Evolutionary conservation across 1,284 basidiomycete genomes (phyloP).

Genomic region (Trametes pubescens): DNA sequence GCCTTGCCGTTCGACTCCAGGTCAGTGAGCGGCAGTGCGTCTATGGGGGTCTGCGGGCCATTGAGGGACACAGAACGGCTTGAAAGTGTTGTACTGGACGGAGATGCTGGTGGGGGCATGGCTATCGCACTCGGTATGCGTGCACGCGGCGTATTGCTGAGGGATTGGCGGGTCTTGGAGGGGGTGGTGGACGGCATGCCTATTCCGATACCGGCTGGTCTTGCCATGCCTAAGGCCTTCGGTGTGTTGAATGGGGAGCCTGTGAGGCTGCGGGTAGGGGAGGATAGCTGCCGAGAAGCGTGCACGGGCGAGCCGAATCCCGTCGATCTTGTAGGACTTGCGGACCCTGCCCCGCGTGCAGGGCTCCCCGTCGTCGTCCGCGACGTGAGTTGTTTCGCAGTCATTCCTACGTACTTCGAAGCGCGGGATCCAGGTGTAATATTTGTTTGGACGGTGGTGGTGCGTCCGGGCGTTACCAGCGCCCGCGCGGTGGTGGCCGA

Average conservation of each 20-base stretch:
- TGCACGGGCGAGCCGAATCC: conserved; percentile 42
- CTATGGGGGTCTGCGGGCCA: conserved; percentile 39
- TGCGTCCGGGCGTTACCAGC: conserved; percentile 35
- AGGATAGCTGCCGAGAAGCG: conserved; percentile 38
- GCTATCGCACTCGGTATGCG: conserved; percentile 76
- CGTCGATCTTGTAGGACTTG: conserved; percentile 49
- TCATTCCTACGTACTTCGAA: conserved; percentile 84
- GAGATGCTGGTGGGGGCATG: conserved; percentile 81
- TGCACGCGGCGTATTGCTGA: conserved; percentile 61
- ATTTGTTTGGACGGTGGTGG: conserved; percentile 37
- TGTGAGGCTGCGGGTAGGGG: conserved; percentile 43
- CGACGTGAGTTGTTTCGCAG: conserved; percentile 78
- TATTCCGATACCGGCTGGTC: conserved; percentile 48
- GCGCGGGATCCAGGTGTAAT: conserved; percentile 86
- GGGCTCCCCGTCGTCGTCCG: conserved; percentile 48
- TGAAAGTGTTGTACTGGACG: conserved; percentile 45
- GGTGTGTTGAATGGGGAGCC: conserved; percentile 70
- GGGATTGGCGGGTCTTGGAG: conserved; percentile 55
- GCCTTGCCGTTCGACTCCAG: conserved; percentile 47
- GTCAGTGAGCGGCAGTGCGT: conserved; percentile 38
- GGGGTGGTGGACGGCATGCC: conserved; percentile 52
- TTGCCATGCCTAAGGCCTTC: conserved; percentile 53
- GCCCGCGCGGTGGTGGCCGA: conserved; percentile 23
- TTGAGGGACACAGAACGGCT: conserved; percentile 45
- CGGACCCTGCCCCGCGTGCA: conserved; percentile 34